Evolutionary conservation across 768 basidiomycete species (phyloP), one percentile per base, ranked within the genome.

Genomic region (Mycena latifolia): DNA sequence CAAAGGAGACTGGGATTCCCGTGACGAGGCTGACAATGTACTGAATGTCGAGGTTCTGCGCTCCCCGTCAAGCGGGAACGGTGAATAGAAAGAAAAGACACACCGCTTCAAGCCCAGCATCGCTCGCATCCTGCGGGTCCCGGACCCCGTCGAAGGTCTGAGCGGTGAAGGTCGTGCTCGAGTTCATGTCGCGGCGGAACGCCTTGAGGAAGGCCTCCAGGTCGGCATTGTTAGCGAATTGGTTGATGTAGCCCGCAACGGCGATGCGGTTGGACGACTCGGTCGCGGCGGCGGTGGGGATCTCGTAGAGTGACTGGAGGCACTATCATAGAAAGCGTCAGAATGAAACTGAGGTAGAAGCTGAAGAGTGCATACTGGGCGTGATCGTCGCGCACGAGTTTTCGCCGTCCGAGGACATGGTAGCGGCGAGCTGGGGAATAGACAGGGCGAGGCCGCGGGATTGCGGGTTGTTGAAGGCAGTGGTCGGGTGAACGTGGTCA

Each of bases 401-500:
- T n/a, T n/a, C n/a, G 55, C 63, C 57, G 29, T 53, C n/a, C 46
- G 58, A 10, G n/a, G 52, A 54, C 3, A 55, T 27, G 7, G 45
- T 24, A 15, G 52, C 3, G 29, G n/a, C 51, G 20, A 53, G 37
- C 53, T 56, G 43, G 54, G 56, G 41, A 5, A 45, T 46, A 24
- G 48, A 59, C 24, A 69, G 73, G 22, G 66, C 77, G 69, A 72
- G 67, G n/a, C 65, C n/a, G 8, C 31, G 8, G 24, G 61, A 71
- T 0, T 74, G 22, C 22, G 55, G 59, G 50, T 54, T 67, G 37
- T 77, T 77, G 70, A 82, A 72, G 35, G 69, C 56, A 27, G 59
- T 60, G 27, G 72, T 66, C 12, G 85, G 85, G 22, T 83, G 77
- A 33, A 82, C 70, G 17, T 76, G 37, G 22, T 74, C 63, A 52